Evolutionary conservation across 352 stramenopile genomes (phyloP).

Genomic region (Globisporangium carolinianum): DNA sequence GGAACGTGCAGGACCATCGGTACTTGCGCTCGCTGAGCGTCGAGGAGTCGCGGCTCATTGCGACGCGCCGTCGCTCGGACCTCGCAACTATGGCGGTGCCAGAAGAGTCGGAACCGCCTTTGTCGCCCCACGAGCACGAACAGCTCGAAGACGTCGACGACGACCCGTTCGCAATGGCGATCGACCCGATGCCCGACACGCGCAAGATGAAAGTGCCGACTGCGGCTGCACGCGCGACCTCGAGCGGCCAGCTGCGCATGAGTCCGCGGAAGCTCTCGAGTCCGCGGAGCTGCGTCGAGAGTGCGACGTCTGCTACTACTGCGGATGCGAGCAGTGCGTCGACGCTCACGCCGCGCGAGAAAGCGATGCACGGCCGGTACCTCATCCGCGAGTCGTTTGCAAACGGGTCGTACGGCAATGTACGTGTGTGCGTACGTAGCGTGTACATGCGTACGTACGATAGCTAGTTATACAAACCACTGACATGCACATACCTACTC

Average conservation of each 20-base stretch:
- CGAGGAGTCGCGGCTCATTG: constrained; percentile 33
- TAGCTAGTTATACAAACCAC: no score
- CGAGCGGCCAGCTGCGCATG: constrained; percentile 1
- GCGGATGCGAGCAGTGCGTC: constrained; percentile 18
- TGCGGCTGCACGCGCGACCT: background rate
- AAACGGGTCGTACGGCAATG: constrained; percentile 59
- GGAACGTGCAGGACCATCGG: constrained; percentile 26
- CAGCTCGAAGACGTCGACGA: constrained; percentile 10
- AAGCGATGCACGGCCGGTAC: constrained; percentile 64
- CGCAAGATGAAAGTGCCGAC: constrained; percentile 1
- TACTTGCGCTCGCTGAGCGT: constrained; percentile 50
- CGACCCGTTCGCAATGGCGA: constrained; percentile 8
- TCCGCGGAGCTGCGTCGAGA: constrained; percentile 5
- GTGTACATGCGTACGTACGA: no score
- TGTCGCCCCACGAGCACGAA: background rate
- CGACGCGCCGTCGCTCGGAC: constrained; percentile 26
- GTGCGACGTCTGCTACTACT: background rate
- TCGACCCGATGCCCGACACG: constrained; percentile 8
- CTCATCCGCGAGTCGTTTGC: constrained; percentile 70
- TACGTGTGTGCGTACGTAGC: constrained; percentile 29
- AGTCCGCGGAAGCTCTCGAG: constrained; percentile 12
- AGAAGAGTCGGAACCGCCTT: background rate
- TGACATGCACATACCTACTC: no score
- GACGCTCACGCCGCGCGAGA: constrained; percentile 47
- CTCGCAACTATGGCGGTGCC: constrained; percentile 3